Conservation (phyloP, 2,329 filamentous ascomycete genomes). For the Cordyceps pruinosa region DNA sequence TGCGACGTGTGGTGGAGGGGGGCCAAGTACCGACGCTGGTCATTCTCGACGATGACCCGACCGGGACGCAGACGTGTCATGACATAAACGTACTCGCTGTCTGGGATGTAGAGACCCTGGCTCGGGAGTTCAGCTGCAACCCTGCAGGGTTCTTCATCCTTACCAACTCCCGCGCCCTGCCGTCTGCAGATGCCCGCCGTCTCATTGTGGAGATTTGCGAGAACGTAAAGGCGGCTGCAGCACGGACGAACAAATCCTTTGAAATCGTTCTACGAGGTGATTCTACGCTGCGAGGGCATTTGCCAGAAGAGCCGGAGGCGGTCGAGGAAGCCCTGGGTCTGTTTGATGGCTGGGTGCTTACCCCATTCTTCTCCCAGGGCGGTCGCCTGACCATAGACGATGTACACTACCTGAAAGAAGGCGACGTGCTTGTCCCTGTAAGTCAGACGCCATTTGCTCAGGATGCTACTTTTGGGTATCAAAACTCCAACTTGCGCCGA, state of each 20-base stretch:
- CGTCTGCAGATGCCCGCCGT: slow-evolving; percentile 35
- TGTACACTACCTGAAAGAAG: slow-evolving; percentile 51
- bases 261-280: slow-evolving; percentile 50
- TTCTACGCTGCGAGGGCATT: slow-evolving; percentile 48
- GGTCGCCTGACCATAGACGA: slow-evolving; percentile 48
- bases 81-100: slow-evolving; percentile 47
- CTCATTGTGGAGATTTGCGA: slow-evolving; percentile 43
- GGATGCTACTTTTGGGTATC: slow-evolving; percentile 52
- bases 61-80: slow-evolving; percentile 54
- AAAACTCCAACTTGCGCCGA: slow-evolving; percentile 38
- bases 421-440: slow-evolving; percentile 33
- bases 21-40: slow-evolving; percentile 29
- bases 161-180: slow-evolving; percentile 50
- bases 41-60: slow-evolving; percentile 49
- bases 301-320: slow-evolving; percentile 46
- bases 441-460: slow-evolving; percentile 47
- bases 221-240: slow-evolving; percentile 40
- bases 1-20: slow-evolving; percentile 15
- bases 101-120: slow-evolving; percentile 41
- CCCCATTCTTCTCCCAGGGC: slow-evolving; percentile 52
- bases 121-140: slow-evolving; percentile 34
- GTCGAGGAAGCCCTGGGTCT: slow-evolving; percentile 41
- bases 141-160: slow-evolving; percentile 50
- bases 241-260: slow-evolving; percentile 31
- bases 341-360: slow-evolving; percentile 45